Conservation (phyloP, 2,329 filamentous ascomycete genomes). For the Plenodomus lindquistii region DNA sequence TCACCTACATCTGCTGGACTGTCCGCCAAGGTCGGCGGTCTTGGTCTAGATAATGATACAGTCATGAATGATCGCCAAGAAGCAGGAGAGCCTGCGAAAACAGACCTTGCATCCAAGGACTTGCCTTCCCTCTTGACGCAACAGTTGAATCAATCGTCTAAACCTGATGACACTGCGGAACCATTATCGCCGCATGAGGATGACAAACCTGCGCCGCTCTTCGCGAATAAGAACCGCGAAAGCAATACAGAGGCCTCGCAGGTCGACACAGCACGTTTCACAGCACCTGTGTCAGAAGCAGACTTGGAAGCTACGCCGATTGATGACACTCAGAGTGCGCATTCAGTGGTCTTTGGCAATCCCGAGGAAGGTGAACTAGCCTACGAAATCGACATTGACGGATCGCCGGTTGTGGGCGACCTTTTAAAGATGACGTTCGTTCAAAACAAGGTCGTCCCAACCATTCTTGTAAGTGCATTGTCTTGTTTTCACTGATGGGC, state of each 20-base stretch:
- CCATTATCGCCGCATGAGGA: slow-evolving; percentile 62
- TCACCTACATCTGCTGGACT: slow-evolving; percentile 58
- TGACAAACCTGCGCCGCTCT: slow-evolving; percentile 70
- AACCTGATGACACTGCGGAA: slow-evolving; percentile 35
- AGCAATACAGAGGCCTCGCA: slow-evolving; percentile 31
- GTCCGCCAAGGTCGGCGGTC: slow-evolving; percentile 57
- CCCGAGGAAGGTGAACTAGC: slow-evolving; percentile 40
- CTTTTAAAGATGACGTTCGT: slow-evolving; percentile 96
- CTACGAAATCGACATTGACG: slow-evolving; percentile 63
- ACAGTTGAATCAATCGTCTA: slow-evolving; percentile 42
- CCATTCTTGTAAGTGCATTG: slow-evolving; percentile 76
- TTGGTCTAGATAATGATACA: slow-evolving; percentile 65
- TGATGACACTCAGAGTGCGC: slow-evolving; percentile 39
- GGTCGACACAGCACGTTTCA: slow-evolving; percentile 36
- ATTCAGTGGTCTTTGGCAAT: slow-evolving; percentile 41
- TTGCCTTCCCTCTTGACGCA: slow-evolving; percentile 48
- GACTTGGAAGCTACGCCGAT: slow-evolving; percentile 45
- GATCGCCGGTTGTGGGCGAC: slow-evolving; percentile 85
- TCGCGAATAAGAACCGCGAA: slow-evolving; percentile 50
- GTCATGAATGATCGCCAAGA: slow-evolving; percentile 48
- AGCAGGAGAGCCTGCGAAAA: slow-evolving; percentile 16
- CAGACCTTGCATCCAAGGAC: slow-evolving; percentile 35
- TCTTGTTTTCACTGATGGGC: neutral
- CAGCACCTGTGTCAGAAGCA: slow-evolving; percentile 25
- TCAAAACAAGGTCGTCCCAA: slow-evolving; percentile 89